phyloP scores from a whole-genome alignment of 441 rosid species.

The Syzygium syzygioides region DNA sequence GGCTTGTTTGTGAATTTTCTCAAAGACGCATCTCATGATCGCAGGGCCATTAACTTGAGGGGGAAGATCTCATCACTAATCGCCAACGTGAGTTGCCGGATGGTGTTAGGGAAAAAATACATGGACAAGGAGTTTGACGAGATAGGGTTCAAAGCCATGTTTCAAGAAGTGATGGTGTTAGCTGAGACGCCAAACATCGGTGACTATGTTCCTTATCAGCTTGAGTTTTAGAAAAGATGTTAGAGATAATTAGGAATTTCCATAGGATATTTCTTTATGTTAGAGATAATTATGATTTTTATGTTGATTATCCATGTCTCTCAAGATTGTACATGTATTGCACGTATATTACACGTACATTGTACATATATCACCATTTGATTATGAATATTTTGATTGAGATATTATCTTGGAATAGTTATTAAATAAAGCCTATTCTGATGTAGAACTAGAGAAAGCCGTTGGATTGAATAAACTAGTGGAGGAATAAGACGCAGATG shows the following conservation, averaged over 20 bases:
- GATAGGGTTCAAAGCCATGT: constrained; percentile 27
- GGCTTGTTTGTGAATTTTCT: constrained; percentile 4
- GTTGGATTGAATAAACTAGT: constrained; percentile 25
- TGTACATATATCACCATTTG: too few species aligned
- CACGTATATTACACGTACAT: too few species aligned
- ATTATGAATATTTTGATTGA: too few species aligned
- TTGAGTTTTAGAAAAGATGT: too few species aligned
- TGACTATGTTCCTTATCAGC: constrained; percentile 24
- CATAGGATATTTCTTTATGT: too few species aligned
- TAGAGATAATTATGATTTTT: too few species aligned
- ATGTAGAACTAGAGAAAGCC: constrained; percentile 21
- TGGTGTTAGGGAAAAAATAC: constrained; percentile 45
- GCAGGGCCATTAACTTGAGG: constrained; percentile 21
- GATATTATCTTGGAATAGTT: too few species aligned
- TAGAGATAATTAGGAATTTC: too few species aligned
- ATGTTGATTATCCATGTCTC: too few species aligned
- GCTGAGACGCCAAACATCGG: constrained; percentile 21
- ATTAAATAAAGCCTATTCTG: too few species aligned
- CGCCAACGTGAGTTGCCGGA: constrained; percentile 30
- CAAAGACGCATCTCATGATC: constrained; percentile 2
- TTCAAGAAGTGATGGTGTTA: constrained; percentile 20
- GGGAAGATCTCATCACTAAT: constrained; percentile 19
- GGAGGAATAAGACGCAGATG: constrained; percentile 28
- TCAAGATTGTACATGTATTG: too few species aligned
- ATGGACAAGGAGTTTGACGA: constrained; percentile 18